These are phyloP conservation scores for Streptanthus diversifolius DNA, from an alignment of 345 rosid species.

Conservation along the genomic window DNA sequence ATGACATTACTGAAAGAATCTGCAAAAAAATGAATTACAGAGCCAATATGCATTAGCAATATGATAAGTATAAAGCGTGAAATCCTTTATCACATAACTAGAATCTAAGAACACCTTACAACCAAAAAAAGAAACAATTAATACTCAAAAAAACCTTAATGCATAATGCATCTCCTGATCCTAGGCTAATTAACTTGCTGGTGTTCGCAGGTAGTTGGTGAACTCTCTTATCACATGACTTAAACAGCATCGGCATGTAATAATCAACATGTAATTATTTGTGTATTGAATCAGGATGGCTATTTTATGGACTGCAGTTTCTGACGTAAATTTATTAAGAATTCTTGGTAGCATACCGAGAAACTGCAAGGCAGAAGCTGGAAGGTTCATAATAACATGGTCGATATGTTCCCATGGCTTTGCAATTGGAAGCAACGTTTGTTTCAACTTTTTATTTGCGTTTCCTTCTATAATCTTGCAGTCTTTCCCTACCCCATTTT, in stretches of 20 bases:
- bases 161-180: background rate
- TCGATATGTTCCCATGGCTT: conserved; percentile 90
- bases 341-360: conserved; percentile 45
- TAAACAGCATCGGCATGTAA: conserved; percentile 1
- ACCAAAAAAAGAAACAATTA: background rate
- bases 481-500: conserved; percentile 31
- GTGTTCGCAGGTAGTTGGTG: background rate
- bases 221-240: background rate
- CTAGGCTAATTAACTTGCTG: background rate
- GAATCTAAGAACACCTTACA: background rate
- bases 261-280: background rate
- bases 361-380: conserved; percentile 88
- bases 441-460: conserved; percentile 55
- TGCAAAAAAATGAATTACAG: conserved; percentile 29
- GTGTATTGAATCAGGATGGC: background rate
- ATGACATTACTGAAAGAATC: conserved; percentile 69
- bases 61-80: background rate
- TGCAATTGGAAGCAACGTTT: conserved; percentile 43
- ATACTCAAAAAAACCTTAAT: background rate
- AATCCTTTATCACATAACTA: background rate
- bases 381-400: conserved; percentile 97
- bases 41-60: background rate
- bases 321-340: background rate
- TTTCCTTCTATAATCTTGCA: conserved; percentile 43
- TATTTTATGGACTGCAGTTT: background rate